Evolutionary conservation across 2,329 filamentous ascomycete genomes (phyloP).

Genomic region (Ophiostoma sp.): DNA sequence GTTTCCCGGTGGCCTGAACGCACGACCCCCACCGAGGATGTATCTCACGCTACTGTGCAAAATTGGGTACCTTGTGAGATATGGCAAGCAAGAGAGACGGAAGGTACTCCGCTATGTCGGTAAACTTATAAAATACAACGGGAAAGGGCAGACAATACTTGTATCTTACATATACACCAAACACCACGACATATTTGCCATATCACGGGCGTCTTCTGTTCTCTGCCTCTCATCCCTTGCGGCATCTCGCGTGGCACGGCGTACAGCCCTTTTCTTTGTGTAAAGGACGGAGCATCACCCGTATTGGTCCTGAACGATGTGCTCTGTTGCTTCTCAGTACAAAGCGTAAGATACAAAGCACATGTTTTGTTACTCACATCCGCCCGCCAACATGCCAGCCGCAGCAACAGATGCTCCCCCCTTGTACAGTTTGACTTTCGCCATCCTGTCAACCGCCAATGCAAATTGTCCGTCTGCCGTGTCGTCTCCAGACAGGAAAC

Average conservation of each 20-base stretch:
- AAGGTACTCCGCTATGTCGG: background rate
- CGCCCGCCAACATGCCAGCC: background rate
- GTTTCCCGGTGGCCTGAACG: constrained; percentile 20
- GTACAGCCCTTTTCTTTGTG: background rate
- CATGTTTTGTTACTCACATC: background rate
- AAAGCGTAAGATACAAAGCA: background rate
- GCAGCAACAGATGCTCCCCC: background rate
- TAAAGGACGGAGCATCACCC: background rate
- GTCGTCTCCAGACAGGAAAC: constrained; percentile 4
- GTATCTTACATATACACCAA: no score
- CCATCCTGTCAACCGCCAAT: background rate
- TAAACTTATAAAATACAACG: constrained; percentile 22
- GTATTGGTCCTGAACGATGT: background rate
- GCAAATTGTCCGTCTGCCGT: background rate
- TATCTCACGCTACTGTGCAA: constrained; percentile 16
- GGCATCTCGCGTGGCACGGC: background rate
- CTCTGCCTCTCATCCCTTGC: background rate
- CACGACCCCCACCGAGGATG: constrained; percentile 26
- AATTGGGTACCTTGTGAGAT: constrained; percentile 13
- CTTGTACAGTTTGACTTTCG: background rate
- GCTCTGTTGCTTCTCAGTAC: background rate
- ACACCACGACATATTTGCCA: background rate
- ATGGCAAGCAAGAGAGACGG: background rate
- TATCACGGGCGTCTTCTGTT: background rate
- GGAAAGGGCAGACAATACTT: no score